Percentiles rank a stretch among this genome's conserved stretches.
These are phyloP conservation scores for Lodderomyces orthopsilosis DNA, from an alignment of 1,139 yeast genomes.

Conservation along the genomic window DNA sequence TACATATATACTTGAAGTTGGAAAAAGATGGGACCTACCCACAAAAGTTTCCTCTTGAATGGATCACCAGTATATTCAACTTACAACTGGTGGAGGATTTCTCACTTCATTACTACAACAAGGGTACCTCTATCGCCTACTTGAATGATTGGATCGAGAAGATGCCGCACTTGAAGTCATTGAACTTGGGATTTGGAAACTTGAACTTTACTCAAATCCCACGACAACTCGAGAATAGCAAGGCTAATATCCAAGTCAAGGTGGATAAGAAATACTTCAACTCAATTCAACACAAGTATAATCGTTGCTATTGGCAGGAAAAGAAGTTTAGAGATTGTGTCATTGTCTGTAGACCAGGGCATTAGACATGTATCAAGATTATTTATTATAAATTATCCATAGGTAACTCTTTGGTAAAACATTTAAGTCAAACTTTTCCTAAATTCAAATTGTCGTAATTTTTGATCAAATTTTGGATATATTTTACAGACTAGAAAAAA, in stretches of 20 bases:
- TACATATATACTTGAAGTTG: neutral
- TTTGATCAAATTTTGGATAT: too few relatives aligned
- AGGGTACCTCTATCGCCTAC: neutral
- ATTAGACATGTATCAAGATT: neutral
- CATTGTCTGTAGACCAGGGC: neutral
- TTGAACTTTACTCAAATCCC: neutral
- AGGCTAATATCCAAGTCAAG: neutral
- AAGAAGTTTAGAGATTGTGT: constrained; percentile 1
- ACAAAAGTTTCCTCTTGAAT: neutral
- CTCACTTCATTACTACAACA: neutral
- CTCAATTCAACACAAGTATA: constrained; percentile 1
- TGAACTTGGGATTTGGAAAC: constrained; percentile 1
- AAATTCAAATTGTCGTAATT: too few relatives aligned
- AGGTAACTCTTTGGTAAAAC: too few relatives aligned
- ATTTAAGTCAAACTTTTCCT: too few relatives aligned
- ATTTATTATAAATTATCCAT: neutral
- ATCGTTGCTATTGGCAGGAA: constrained; percentile 1
- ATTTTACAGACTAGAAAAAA: too few relatives aligned
- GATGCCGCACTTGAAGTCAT: constrained; percentile 1
- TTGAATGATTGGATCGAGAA: constrained; percentile 1
- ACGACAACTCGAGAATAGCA: neutral
- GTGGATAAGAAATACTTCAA: neutral
- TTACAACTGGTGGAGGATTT: neutral
- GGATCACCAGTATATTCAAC: constrained; percentile 1
- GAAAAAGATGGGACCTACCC: neutral